A percentile compares a stretch with the other conserved stretches of the same genome.
Evolutionary conservation across 345 rosid species (phyloP).

Genomic region (Boechera retrofracta): DNA sequence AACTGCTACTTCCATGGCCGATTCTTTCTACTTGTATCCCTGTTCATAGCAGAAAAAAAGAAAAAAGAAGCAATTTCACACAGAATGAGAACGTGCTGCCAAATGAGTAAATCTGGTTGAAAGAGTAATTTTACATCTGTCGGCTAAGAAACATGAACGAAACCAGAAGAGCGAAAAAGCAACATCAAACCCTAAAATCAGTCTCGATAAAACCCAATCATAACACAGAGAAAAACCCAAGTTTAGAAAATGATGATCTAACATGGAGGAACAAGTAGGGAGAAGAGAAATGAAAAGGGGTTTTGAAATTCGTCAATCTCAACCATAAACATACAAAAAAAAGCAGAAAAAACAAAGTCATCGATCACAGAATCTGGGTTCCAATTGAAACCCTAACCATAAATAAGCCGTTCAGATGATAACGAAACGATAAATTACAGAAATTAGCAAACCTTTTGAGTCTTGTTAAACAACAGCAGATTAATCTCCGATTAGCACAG

Average conservation of each 20-base stretch:
- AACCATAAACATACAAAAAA: background rate
- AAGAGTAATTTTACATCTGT: background rate
- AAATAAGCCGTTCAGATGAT: background rate
- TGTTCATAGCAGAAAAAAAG: background rate
- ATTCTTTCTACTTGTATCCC: background rate
- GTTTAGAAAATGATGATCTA: background rate
- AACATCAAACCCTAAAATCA: conserved; percentile 24
- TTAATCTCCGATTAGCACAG: background rate
- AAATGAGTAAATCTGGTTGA: background rate
- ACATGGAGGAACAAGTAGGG: background rate
- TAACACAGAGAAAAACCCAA: background rate
- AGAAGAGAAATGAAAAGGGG: background rate
- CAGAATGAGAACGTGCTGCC: no score
- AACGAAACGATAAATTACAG: background rate
- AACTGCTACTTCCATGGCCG: conserved; percentile 37
- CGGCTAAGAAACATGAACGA: background rate
- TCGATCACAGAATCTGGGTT: background rate
- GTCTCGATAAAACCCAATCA: background rate
- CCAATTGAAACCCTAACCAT: background rate
- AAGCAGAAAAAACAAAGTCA: background rate
- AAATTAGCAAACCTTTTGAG: conserved; percentile 1
- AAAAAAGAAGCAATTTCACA: no score
- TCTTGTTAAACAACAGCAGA: background rate
- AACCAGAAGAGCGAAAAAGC: background rate
- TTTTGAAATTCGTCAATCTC: background rate